A percentile compares a stretch with the other conserved stretches of the same genome.
Conservation (phyloP, 768 basidiomycete genomes). For the Macrolepiota albuminosa region DNA sequence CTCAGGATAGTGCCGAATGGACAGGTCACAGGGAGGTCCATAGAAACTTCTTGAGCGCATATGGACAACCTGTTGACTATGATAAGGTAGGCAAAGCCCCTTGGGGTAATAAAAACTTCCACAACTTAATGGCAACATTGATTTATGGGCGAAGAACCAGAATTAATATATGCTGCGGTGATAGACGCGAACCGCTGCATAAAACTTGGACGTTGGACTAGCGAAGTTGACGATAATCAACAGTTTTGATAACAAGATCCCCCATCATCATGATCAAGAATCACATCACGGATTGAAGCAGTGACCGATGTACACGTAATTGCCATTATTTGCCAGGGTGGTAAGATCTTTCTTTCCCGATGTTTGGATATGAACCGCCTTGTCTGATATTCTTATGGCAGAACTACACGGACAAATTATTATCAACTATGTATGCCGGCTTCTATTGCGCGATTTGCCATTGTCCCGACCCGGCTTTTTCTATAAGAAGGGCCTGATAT, state of each 20-base stretch:
- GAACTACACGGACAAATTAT: conserved; percentile 9
- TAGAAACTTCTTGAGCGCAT: not conserved
- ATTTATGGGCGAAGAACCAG: not conserved
- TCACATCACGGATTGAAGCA: conserved; percentile 7
- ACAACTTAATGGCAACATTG: not conserved
- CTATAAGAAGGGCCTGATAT: not conserved
- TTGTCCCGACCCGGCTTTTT: not conserved
- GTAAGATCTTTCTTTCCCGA: conserved; percentile 3
- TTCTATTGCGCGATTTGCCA: conserved; percentile 1
- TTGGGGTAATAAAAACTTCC: not conserved
- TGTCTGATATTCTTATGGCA: conserved; percentile 9
- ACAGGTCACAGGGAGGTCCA: conserved; percentile 1
- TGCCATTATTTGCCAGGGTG: not conserved
- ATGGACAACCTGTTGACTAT: not conserved
- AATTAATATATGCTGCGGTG: not conserved
- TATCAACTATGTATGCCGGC: not conserved
- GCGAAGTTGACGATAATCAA: no score
- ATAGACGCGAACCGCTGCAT: not conserved
- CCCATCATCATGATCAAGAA: not conserved
- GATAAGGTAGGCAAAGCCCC: not conserved
- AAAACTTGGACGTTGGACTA: not conserved
- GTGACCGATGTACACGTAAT: conserved; percentile 17
- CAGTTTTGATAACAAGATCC: not conserved
- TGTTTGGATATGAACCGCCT: conserved; percentile 9
- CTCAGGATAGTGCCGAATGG: not conserved